These are phyloP conservation scores for Aspergillus quadricinctus DNA, from an alignment of 2,329 filamentous ascomycete species.

Conservation along the genomic window DNA sequence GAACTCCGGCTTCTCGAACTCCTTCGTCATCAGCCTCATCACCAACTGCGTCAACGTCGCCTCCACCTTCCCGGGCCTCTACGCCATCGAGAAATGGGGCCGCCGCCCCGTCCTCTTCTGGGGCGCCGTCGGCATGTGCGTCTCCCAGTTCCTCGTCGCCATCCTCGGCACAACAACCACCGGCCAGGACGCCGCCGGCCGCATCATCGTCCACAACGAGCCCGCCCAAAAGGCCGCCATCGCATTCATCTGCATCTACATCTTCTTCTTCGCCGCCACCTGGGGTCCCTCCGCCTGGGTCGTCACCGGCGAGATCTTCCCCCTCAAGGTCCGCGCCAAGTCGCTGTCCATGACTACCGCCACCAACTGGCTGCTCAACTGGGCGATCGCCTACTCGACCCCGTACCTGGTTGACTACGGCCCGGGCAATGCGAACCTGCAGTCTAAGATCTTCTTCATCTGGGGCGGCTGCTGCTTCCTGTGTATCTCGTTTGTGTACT, in stretches of 20 bases:
- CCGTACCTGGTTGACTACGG: slow-evolving; percentile 73
- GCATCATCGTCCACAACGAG: slow-evolving; percentile 18
- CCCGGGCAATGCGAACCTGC: slow-evolving; percentile 62
- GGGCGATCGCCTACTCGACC: slow-evolving; percentile 74
- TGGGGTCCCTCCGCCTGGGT: slow-evolving; percentile 43
- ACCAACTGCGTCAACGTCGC: slow-evolving; percentile 46
- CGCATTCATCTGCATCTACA: slow-evolving; percentile 45
- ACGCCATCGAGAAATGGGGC: slow-evolving; percentile 47
- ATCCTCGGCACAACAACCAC: slow-evolving; percentile 40
- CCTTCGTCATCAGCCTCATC: slow-evolving; percentile 46
- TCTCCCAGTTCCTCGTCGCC: slow-evolving; percentile 48
- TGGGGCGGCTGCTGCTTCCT: slow-evolving; percentile 56
- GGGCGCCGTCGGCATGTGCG: slow-evolving; percentile 44
- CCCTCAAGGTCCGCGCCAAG: slow-evolving; percentile 45
- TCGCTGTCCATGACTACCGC: slow-evolving; percentile 51
- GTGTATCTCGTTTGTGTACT: slow-evolving; percentile 52
- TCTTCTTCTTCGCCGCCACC: slow-evolving; percentile 45
- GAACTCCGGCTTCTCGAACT: slow-evolving; percentile 38
- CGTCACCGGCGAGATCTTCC: slow-evolving; percentile 47
- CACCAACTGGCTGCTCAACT: slow-evolving; percentile 61
- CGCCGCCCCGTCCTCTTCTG: slow-evolving; percentile 45
- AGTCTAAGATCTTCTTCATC: slow-evolving; percentile 56
- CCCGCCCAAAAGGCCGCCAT: slow-evolving; percentile 41
- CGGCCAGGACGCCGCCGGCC: background rate
- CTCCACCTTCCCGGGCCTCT: slow-evolving; percentile 46